Evolutionary conservation across 2,329 filamentous ascomycete genomes (phyloP).

Genomic region (Phialophora expanda): DNA sequence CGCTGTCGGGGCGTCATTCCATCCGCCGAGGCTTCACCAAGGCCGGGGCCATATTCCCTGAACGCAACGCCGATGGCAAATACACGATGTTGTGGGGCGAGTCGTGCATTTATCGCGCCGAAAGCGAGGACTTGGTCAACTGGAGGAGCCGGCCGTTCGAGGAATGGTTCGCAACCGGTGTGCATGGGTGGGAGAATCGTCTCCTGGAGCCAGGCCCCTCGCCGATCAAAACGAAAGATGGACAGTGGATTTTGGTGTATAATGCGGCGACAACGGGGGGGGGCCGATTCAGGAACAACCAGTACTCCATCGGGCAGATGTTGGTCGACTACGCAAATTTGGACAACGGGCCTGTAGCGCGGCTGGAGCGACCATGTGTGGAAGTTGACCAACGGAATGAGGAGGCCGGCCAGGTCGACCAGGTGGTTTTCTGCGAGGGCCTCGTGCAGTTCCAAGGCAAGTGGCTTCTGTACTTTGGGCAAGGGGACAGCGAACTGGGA

Average conservation of each 20-base stretch:
- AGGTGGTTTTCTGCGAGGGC: conserved; percentile 44
- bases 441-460: conserved; percentile 43
- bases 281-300: conserved; percentile 39
- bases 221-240: conserved; percentile 45
- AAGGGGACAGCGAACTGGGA: conserved; percentile 13
- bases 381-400: conserved; percentile 40
- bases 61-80: conserved; percentile 41
- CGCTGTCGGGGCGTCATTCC: background rate
- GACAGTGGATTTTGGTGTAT: conserved; percentile 42
- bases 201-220: conserved; percentile 44
- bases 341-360: conserved; percentile 39
- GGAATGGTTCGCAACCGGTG: conserved; percentile 40
- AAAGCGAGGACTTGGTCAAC: conserved; percentile 42
- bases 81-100: conserved; percentile 47
- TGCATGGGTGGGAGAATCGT: conserved; percentile 43
- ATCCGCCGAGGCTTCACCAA: background rate
- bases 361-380: conserved; percentile 43
- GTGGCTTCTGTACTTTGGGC: conserved; percentile 36
- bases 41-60: conserved; percentile 38
- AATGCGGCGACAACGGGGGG: conserved; percentile 37
- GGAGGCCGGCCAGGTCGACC: conserved; percentile 43
- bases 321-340: conserved; percentile 39
- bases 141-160: conserved; percentile 37
- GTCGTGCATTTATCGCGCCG: conserved; percentile 40
- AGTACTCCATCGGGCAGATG: conserved; percentile 45